Evolutionary conservation across 164 flowering plant species (phyloP), one percentile per base, ranked within the genome.

Genomic region (Aristolochia fimbriata): DNA sequence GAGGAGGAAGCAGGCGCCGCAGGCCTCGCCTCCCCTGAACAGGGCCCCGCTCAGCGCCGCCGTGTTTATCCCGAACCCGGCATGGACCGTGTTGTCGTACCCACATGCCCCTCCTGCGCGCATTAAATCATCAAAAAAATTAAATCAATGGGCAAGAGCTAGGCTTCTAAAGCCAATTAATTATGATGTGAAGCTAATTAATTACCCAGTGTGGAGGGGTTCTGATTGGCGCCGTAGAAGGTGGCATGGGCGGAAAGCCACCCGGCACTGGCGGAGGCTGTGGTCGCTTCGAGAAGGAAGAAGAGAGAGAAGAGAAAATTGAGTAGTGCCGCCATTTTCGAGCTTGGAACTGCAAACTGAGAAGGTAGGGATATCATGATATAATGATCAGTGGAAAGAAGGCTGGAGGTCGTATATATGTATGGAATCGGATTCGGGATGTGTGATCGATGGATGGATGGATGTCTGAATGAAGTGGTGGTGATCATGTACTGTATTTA

Each of bases 51-150:
- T 87, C 72, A 87, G 48, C 0, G 91, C 96, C 6, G 91, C 83
- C 0, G 91, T 89, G 73, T 79, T 62, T 45, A 70, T 62, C 21
- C 91, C 96, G 43, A 82, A 89, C 15, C 96, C 94, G 2, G 89
- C 89, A 24, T 82, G 83, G 53, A 72, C 43, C 0, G 85, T 79
- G 73, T 82, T 80, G n/a, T 83, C 91, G 41, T 86, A 84, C 0
- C 94, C 96, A 76, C 96, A 88, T 16, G 93, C 93, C 54, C 96
- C 96, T 57, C 91, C 96, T 88, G 33, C n/a, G n/a, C n/a, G n/a
- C 47, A 55, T 20, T n/a, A 16, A 15, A 20, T 16, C 3, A 6
- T 11, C 2, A 19, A n/a, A 19, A 55, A 19, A 31, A 27, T 55
- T 6, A 55, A 49, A 20, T 17, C 16, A 6, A 11, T 49, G 52